Base-by-base conservation (phyloP, 1,139 yeast species). In the Yamadazyma oceani region DNA sequence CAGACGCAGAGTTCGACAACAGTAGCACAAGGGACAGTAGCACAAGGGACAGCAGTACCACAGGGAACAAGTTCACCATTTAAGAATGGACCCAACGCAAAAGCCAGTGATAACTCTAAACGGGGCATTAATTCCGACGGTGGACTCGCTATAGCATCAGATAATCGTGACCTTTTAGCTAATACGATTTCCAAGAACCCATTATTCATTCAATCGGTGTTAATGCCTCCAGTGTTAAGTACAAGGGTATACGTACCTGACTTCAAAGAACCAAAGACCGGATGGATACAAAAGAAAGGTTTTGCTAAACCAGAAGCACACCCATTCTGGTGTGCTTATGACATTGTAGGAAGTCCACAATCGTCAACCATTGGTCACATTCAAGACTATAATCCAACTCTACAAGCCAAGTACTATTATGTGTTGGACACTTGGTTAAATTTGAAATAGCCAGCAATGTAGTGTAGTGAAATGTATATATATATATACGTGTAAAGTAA, bases 261-360 rank as follows among this genome's bases (percentile, higher is more conserved):
- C 2, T 42, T 30, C 19, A 50, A 41, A 17, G 68, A 60, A 41
- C 53, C 36, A 33, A 51, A 37, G 49, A 55, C 17, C 50, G 65
- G 62, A 27, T 53, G 35, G 50, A 35, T 14, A 9, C 39, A 39
- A 14, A 45, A 45, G 12, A 44, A 39, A 6, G 45, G 44, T 2
- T 55, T 54, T 39, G 55, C 49, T 2, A 43, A 45, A n/a, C 24
- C 34, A 11, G 36, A 35, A 11, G 55, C 53, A 2, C 48, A 55
- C 36, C 52, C 53, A 2, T 66, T 50, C 39, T 66, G 66, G 66
- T 68, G 74, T 49, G 58, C 58, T 12, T 67, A 67, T 45, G 60
- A 64, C 40, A 42, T 63, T 3, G 60, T 66, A 5, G 71, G 70
- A 1, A 45, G 56, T 32, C 54, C 57, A 3, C 37, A 42, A 2